These are phyloP conservation scores for Aspergillus sp. DNA, from an alignment of 2,329 filamentous ascomycete species.

Conservation along the genomic window DNA sequence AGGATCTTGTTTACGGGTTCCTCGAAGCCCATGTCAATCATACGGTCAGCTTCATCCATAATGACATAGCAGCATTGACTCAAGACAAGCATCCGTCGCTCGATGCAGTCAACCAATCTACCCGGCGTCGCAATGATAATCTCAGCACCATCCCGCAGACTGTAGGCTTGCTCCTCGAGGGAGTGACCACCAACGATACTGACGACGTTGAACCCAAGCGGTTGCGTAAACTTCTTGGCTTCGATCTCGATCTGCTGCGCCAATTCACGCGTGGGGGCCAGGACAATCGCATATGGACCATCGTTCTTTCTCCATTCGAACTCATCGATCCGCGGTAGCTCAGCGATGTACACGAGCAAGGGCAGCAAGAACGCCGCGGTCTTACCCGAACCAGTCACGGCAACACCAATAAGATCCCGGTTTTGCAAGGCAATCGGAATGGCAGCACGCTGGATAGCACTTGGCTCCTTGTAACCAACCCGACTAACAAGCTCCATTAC, in stretches of 20 bases:
- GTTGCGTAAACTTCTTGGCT: slow-evolving; percentile 82
- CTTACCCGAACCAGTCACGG: slow-evolving; percentile 96
- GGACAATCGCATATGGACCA: slow-evolving; percentile 92
- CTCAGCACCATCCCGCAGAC: slow-evolving; percentile 84
- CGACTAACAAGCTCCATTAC: slow-evolving; percentile 74
- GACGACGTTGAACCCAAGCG: slow-evolving; percentile 87
- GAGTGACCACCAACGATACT: slow-evolving; percentile 97
- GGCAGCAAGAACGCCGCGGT: slow-evolving; percentile 92
- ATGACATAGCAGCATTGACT: slow-evolving; percentile 98
- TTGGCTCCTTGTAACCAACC: slow-evolving; percentile 87
- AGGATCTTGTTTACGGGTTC: slow-evolving; percentile 97
- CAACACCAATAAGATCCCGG: slow-evolving; percentile 94
- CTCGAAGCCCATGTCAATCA: slow-evolving; percentile 98
- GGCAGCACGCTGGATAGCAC: slow-evolving; percentile 84
- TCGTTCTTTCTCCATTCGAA: slow-evolving; percentile 81
- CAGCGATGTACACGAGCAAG: slow-evolving; percentile 86
- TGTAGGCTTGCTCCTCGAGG: slow-evolving; percentile 87
- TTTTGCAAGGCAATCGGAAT: slow-evolving; percentile 92
- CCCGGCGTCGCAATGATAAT: slow-evolving; percentile 98
- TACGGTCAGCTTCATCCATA: slow-evolving; percentile 98
- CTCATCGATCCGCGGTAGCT: slow-evolving; percentile 77
- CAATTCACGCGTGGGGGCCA: slow-evolving; percentile 92
- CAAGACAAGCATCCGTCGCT: slow-evolving; percentile 81
- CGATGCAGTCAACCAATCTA: slow-evolving; percentile 94
- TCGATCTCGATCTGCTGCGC: slow-evolving; percentile 96